Percentiles rank a stretch among this genome's conserved stretches.
phyloP scores from a whole-genome alignment of 805 yeast genomes.

The Candida incommunis region DNA sequence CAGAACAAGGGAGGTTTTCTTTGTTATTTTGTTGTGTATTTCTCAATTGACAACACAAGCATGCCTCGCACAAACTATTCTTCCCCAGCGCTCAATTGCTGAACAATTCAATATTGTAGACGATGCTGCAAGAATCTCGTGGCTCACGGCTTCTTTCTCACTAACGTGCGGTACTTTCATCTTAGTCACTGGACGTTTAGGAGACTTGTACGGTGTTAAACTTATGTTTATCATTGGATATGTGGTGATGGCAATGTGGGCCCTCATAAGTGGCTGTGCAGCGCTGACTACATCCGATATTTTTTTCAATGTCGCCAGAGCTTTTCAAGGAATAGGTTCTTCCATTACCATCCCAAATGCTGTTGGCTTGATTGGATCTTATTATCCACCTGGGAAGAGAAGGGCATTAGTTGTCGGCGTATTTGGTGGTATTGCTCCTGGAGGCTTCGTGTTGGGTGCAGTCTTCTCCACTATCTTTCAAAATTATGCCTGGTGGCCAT shows the following conservation, averaged over 20 bases:
- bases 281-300: constrained; percentile 26
- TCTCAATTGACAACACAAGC: constrained; percentile 29
- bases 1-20: constrained; percentile 9
- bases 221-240: constrained; percentile 41
- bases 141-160: constrained; percentile 65
- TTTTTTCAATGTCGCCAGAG: constrained; percentile 31
- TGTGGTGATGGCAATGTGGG: constrained; percentile 41
- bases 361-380: constrained; percentile 38
- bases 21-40: constrained; percentile 14
- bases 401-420: constrained; percentile 40
- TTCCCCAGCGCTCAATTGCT: constrained; percentile 19
- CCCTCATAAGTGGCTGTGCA: constrained; percentile 45
- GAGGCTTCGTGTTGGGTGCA: constrained; percentile 25
- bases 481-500: constrained; percentile 29
- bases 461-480: background rate
- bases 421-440: constrained; percentile 47
- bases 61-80: constrained; percentile 20
- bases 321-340: constrained; percentile 52
- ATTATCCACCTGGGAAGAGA: constrained; percentile 32
- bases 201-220: constrained; percentile 58
- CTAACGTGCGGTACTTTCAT: constrained; percentile 63
- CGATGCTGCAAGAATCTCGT: constrained; percentile 25
- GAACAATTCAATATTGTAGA: constrained; percentile 16
- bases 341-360: constrained; percentile 48
- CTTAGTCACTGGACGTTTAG: constrained; percentile 51